phyloP scores from a whole-genome alignment of 2,329 filamentous ascomycete species.

The Corynespora cassiicola region DNA sequence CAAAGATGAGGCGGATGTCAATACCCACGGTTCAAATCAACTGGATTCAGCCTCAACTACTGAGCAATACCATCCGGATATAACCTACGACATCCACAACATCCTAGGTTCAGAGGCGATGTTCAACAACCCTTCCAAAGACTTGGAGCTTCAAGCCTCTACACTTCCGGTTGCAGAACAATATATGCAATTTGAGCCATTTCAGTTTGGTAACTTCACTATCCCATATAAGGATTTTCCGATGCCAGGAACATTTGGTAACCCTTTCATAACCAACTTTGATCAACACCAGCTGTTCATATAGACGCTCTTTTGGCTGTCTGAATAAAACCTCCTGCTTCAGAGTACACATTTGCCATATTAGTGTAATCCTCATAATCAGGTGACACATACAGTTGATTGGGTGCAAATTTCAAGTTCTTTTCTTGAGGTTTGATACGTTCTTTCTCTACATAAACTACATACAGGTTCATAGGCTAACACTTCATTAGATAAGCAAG shows the following conservation, averaged over 20 bases:
- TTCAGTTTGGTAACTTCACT: background rate
- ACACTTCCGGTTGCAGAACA: background rate
- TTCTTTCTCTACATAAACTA: too few relatives aligned
- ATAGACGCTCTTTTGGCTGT: too few relatives aligned
- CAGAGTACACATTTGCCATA: too few relatives aligned
- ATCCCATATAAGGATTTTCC: slow-evolving; percentile 4
- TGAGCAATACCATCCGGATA: background rate
- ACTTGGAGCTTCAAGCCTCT: background rate
- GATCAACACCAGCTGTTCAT: slow-evolving; percentile 23
- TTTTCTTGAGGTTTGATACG: too few relatives aligned
- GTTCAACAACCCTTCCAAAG: slow-evolving; percentile 1
- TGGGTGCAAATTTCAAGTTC: too few relatives aligned
- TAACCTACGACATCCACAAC: too few relatives aligned
- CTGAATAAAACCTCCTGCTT: too few relatives aligned
- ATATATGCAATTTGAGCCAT: background rate
- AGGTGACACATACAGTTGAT: too few relatives aligned
- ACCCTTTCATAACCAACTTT: slow-evolving; percentile 28
- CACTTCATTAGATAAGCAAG: too few relatives aligned
- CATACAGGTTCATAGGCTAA: too few relatives aligned
- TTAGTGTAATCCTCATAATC: too few relatives aligned
- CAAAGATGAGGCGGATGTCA: background rate
- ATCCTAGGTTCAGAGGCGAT: background rate
- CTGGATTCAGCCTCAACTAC: background rate
- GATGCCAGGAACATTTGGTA: slow-evolving; percentile 16
- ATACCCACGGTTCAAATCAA: background rate